These are phyloP conservation scores for Lachancea cidri DNA, from an alignment of 805 yeast genomes.

Conservation along the genomic window DNA sequence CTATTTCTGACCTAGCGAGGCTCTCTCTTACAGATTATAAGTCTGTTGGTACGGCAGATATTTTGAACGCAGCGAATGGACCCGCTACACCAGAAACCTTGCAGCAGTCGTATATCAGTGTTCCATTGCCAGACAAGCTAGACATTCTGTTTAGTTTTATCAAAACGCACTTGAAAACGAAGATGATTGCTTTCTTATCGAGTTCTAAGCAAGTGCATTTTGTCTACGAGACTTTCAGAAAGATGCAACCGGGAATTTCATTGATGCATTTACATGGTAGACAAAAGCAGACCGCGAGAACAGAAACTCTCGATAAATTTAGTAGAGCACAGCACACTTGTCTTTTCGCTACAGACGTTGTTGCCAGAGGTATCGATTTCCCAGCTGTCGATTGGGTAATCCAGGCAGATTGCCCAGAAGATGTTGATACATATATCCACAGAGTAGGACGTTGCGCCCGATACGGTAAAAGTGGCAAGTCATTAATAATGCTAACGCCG, in stretches of 20 bases:
- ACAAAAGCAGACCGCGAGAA: constrained; percentile 83
- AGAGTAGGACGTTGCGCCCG: constrained; percentile 89
- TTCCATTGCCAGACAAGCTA: constrained; percentile 72
- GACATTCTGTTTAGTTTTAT: constrained; percentile 83
- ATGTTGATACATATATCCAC: constrained; percentile 81
- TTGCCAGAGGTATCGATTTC: constrained; percentile 87
- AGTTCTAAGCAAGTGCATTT: constrained; percentile 89
- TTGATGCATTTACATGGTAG: constrained; percentile 82
- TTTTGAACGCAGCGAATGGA: constrained; percentile 53
- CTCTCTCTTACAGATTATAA: constrained; percentile 43
- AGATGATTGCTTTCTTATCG: constrained; percentile 77
- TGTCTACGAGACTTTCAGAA: constrained; percentile 80
- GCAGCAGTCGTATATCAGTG: constrained; percentile 74
- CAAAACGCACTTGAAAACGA: constrained; percentile 73
- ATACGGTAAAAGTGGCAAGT: constrained; percentile 78
- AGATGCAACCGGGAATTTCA: constrained; percentile 88
- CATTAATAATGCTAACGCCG: constrained; percentile 77
- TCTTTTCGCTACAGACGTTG: constrained; percentile 84
- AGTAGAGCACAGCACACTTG: constrained; percentile 75
- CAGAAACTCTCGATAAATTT: constrained; percentile 76
- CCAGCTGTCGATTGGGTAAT: constrained; percentile 95
- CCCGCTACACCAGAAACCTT: constrained; percentile 73
- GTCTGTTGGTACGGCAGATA: constrained; percentile 42
- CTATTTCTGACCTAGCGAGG: constrained; percentile 77
- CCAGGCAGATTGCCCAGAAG: constrained; percentile 89